A percentile compares a stretch with the other conserved stretches of the same genome.
phyloP scores from a whole-genome alignment of 192 early-diverging fungal genomes.

The Thoreauomyces humboldtii region DNA sequence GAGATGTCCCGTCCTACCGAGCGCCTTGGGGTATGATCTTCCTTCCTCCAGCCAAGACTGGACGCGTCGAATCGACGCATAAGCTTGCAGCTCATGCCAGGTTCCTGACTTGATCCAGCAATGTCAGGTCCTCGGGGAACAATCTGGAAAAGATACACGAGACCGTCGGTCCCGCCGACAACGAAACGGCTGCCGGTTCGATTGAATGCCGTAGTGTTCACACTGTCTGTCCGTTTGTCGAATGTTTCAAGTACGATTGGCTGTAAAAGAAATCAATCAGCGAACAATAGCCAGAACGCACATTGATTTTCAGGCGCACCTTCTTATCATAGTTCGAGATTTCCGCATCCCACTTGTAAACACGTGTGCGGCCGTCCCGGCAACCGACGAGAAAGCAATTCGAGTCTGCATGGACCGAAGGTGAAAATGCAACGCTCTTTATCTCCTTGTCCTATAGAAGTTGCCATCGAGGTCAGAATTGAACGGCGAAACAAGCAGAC shows the following conservation, averaged over 20 bases:
- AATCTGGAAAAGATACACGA: conserved; percentile 73
- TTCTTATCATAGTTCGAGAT: background rate
- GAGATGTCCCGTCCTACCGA: conserved; percentile 27
- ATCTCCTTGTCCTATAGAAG: conserved; percentile 50
- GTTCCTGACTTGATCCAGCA: background rate
- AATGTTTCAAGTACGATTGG: conserved; percentile 49
- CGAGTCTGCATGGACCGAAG: conserved; percentile 64
- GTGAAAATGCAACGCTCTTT: conserved; percentile 71
- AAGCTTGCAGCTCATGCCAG: background rate
- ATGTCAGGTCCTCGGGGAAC: conserved; percentile 35
- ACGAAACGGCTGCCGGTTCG: conserved; percentile 75
- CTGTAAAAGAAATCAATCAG: conserved; percentile 57
- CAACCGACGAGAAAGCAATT: conserved; percentile 68
- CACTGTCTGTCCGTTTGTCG: conserved; percentile 23
- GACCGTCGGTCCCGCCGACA: conserved; percentile 72
- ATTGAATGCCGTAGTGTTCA: conserved; percentile 59
- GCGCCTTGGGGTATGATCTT: conserved; percentile 70
- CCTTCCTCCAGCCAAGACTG: too few relatives aligned
- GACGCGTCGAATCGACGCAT: conserved; percentile 35
- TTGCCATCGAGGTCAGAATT: conserved; percentile 9
- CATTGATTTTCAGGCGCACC: conserved; percentile 17
- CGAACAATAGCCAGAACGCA: too few relatives aligned
- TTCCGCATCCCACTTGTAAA: conserved; percentile 70
- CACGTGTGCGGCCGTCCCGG: conserved; percentile 67
- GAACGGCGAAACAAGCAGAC: too few relatives aligned